Evolutionary conservation across 2,329 filamentous ascomycete genomes (phyloP).

Genomic region (Thielaviopsis ethacetica): DNA sequence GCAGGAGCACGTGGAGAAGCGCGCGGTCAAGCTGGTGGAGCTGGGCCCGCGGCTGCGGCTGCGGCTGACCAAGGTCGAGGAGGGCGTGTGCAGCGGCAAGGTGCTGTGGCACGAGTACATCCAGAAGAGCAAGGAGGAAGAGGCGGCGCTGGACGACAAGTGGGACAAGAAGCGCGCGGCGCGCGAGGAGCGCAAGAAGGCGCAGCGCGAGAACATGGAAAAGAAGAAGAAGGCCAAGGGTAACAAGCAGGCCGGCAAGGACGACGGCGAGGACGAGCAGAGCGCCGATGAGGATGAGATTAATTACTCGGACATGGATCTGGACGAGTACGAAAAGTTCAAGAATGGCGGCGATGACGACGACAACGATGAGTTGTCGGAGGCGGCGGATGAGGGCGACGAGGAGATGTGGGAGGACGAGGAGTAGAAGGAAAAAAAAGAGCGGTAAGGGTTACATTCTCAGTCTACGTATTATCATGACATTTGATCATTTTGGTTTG

Average conservation of each 20-base stretch:
- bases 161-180: slow-evolving; percentile 67
- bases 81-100: slow-evolving; percentile 76
- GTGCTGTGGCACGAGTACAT: slow-evolving; percentile 97
- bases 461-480: not conserved
- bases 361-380: not conserved
- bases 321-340: slow-evolving; percentile 25
- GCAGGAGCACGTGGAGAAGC: slow-evolving; percentile 53
- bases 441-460: not conserved
- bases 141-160: slow-evolving; percentile 60
- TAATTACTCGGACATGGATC: slow-evolving; percentile 20
- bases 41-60: slow-evolving; percentile 80
- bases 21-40: slow-evolving; percentile 83
- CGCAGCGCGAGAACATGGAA: slow-evolving; percentile 83
- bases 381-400: not conserved
- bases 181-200: slow-evolving; percentile 64
- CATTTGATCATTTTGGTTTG: too few species aligned
- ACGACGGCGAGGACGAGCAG: slow-evolving; percentile 20
- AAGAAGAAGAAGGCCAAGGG: slow-evolving; percentile 47
- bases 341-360: slow-evolving; percentile 7
- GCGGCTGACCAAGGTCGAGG: slow-evolving; percentile 87
- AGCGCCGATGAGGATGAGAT: slow-evolving; percentile 23
- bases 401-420: slow-evolving; percentile 11
- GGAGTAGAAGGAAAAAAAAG: not conserved
- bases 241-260: slow-evolving; percentile 19
- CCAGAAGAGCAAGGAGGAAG: slow-evolving; percentile 63